Evolutionary conservation across 2,329 filamentous ascomycete genomes (phyloP), one percentile per base, ranked within the genome.

Genomic region (Dothiorella sarmentorum): DNA sequence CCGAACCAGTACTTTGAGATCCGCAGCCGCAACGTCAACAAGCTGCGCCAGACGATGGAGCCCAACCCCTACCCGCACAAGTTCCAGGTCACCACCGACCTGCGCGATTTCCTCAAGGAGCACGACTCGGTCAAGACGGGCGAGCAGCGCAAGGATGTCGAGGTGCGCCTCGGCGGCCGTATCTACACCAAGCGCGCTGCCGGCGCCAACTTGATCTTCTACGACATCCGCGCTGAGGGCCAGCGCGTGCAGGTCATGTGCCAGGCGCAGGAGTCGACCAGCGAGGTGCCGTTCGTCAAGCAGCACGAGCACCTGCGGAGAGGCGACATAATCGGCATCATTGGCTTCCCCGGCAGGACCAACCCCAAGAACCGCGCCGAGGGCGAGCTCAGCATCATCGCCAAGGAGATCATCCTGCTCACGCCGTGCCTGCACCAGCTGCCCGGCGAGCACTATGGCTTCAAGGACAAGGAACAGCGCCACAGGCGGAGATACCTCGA

Each of bases 1-100:
- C 86, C 87, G 43, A 90, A 90, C 72, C 87, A 90, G 87, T 99
- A 97, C 81, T 97, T 96, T 73, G 94, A 99, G 79, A 95, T 97
- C 72, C 89, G 94, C 63, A 95, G 88, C 69, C 85, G 90, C 66
- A 83, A 83, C 65, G 86, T 96, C 79, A 87, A 89, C 75, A 87
- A 88, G 68, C 82, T 93, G 63, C 84, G 87, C 68, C 79, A 87
- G 70, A 85, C 84, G 70, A 86, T 88, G 78, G 78, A 85, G 61
- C 89, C 89, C 38, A 89, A 93, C 70, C 90, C 90, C 5, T 74
- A 66, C 56, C 94, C 94, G 7, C 93, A 99, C 87, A 88, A 88
- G 82, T 97, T 96, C 82, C 81, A 92, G 60, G 86, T 90, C 72
- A 89, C 87, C 74, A 91, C 91, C 70, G 89, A 94, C 68, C 81